These are phyloP conservation scores for Viola pubescens DNA, from an alignment of 441 rosid species.

Conservation along the genomic window DNA sequence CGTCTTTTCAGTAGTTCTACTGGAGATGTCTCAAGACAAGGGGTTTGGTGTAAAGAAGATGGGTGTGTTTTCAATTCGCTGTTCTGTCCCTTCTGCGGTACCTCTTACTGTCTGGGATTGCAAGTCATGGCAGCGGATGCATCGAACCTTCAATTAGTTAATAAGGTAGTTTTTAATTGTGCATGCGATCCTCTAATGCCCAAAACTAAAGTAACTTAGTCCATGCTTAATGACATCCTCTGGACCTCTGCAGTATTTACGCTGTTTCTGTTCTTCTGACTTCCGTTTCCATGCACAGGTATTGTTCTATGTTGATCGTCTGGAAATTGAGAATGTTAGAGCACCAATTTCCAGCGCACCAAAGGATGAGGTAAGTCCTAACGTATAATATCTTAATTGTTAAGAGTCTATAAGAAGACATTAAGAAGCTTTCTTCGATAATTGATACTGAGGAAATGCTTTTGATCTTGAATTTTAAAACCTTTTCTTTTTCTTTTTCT, in stretches of 20 bases:
- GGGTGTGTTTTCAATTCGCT: conserved; percentile 79
- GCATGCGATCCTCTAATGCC: neutral
- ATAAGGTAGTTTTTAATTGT: conserved; percentile 43
- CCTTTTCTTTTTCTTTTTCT: too few species aligned
- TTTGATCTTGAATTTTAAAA: too few species aligned
- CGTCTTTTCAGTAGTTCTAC: conserved; percentile 31
- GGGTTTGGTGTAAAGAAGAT: conserved; percentile 79
- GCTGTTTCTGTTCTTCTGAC: conserved; percentile 1
- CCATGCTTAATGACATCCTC: too few species aligned
- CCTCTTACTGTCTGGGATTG: conserved; percentile 60
- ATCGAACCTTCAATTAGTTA: conserved; percentile 60
- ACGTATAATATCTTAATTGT: too few species aligned
- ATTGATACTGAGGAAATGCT: too few species aligned
- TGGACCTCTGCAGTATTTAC: neutral
- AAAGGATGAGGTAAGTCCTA: conserved; percentile 29
- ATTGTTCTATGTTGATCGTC: conserved; percentile 43
- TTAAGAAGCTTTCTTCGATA: too few species aligned
- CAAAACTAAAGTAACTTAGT: neutral
- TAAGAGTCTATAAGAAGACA: too few species aligned
- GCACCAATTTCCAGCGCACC: conserved; percentile 21
- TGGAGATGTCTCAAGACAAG: conserved; percentile 36
- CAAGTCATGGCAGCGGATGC: conserved; percentile 82
- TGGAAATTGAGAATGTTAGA: conserved; percentile 37
- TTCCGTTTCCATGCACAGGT: conserved; percentile 38
- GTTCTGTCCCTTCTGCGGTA: conserved; percentile 72